Evolutionary conservation across 306 rosid species (phyloP), one percentile per base, ranked within the genome.

Genomic region (Urtica urens): DNA sequence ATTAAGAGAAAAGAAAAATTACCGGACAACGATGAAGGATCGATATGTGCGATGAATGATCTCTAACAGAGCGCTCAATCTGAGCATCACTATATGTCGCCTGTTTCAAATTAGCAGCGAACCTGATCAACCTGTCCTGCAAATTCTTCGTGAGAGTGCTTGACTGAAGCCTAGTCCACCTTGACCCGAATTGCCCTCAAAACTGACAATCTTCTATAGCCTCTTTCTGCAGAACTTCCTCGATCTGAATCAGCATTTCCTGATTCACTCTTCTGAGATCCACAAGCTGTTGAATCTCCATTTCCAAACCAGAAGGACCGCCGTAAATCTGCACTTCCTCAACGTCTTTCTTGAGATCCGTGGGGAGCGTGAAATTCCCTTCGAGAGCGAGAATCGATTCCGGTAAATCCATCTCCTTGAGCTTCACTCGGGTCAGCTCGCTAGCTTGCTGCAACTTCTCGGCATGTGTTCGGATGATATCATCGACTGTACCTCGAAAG

Each of bases 241-340:
- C 99, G 12, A 78, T 76, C 61, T 90, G 99, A 49, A 90, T 70
- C 49, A 90, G 55, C 65, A 85, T 56, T 59, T 90, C 99, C 63
- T 86, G 81, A 66, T 90, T 90, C 53, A 85, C 99, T 72, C 95
- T 85, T 67, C 79, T 90, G 49, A 85, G 72, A 75, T 90, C 99
- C 67, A 58, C 79, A 25, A 90, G 92, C 68, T 90, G 99, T 69
- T 82, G 96, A 43, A 90, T 63, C 79, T 90, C 99, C 56, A 75
- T 74, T 66, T 90, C 99, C 79, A 90, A 75, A 49, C 87, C 96
- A 46, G 87, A 77, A 23, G 99, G 96, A 6, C 83, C 87, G 48
- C 95, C 99, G 73, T 94, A 70, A 51, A 90, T 75, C 77, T 90
- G 96, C 67, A 90, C 99, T 24, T 95, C 99, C 75, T 90, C 99